Base-by-base conservation (phyloP, 2,329 filamentous ascomycete species). In the Penicillium decumbens region DNA sequence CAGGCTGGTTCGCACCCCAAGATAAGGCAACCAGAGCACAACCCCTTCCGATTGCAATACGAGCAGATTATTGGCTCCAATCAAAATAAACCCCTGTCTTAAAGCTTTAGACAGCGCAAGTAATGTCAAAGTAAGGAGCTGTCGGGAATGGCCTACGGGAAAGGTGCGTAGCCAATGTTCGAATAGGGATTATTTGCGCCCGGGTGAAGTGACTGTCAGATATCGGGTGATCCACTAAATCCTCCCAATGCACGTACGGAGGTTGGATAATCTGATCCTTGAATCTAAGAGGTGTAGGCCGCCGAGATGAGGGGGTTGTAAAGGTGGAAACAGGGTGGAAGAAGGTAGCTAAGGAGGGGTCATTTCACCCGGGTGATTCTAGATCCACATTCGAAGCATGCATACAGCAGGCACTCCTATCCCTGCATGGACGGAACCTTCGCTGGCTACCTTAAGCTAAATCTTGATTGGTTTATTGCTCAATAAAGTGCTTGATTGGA, bases 351-450 rank as follows among this genome's bases (percentile, higher is more conserved):
- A 42, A 38, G 23, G 37, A 39, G 37, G 37, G 29, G 39, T 23
- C 18, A 33, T 33, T 47, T 28, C n/a, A 30, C 45, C 45, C 39
- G 45, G 45, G 45, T 47, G 39, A 47, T 47, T 47, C 45, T 42
- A 47, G 45, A 43, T 30, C 23, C 15, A 8, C 9, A 35, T 24
- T n/a, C 33, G 45, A 47, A 47, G 25, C 3, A 38, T 47, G 32
- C 7, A 12, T 29, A 29, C 44, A 29, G 23, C 45, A 28, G 39
- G 37, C 25, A 25, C 23, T 9, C 15, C 7, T 20, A 10, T 20
- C 10, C 8, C 4, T 35, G 32, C 32, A 35, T 35, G 32, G 15
- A 33, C n/a, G 6, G 18, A 33, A 15, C 6, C 32, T 35, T 25
- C 20, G 37, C 24, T 25, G 15, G 10, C 12, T 4, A 8, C 6